Conservation (phyloP, 441 rosid species). For the Euphorbia celastroides region DNA sequence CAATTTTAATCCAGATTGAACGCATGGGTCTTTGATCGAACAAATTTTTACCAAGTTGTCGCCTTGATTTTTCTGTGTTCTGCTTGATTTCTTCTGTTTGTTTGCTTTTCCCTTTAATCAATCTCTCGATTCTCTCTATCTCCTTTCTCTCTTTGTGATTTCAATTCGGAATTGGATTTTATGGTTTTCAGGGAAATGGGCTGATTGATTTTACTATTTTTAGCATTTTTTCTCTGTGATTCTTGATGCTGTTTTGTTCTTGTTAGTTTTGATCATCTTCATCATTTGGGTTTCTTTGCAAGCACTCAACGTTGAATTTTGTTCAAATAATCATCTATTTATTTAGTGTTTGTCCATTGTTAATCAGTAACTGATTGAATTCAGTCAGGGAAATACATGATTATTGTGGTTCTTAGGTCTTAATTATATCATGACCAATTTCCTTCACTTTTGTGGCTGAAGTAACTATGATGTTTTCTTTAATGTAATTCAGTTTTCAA, state of each 20-base stretch:
- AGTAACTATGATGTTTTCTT: too few relatives aligned
- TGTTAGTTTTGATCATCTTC: background rate
- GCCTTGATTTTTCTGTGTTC: conserved; percentile 14
- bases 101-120: background rate
- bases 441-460: too few relatives aligned
- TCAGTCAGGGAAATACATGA: background rate
- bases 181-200: background rate
- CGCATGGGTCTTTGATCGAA: conserved; percentile 23
- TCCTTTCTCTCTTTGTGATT: background rate
- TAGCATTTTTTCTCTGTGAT: background rate
- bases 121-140: background rate
- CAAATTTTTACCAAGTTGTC: conserved; percentile 15
- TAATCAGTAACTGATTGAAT: background rate
- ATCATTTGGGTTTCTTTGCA: background rate
- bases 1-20: conserved; percentile 19
- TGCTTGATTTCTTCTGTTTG: conserved; percentile 10
- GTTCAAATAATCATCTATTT: too few relatives aligned
- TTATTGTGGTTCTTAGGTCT: background rate
- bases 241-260: background rate
- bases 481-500: too few relatives aligned
- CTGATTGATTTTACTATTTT: background rate
- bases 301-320: background rate
- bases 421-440: too few relatives aligned
- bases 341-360: background rate
- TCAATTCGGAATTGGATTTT: conserved; percentile 5